A percentile compares a stretch with the other conserved stretches of the same genome.
These are phyloP conservation scores for Collybia nuda DNA, from an alignment of 768 basidiomycete species.

Conservation along the genomic window DNA sequence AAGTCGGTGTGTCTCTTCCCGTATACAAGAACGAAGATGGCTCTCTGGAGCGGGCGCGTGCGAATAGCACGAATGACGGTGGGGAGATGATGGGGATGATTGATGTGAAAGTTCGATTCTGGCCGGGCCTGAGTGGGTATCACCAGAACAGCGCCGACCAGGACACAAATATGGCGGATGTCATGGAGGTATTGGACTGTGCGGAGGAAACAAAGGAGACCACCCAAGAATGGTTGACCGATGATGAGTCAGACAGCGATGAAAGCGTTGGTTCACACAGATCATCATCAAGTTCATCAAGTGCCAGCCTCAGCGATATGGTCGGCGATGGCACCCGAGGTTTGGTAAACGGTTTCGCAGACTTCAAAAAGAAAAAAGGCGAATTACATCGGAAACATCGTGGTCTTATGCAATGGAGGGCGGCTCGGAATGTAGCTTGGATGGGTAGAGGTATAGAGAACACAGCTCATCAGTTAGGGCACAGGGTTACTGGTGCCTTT, in stretches of 20 bases:
- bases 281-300: constrained; percentile 3
- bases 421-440: constrained; percentile 55
- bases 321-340: constrained; percentile 16
- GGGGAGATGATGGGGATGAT: constrained; percentile 27
- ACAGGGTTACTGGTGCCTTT: constrained; percentile 37
- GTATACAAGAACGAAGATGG: constrained; percentile 22
- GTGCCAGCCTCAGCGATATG: constrained; percentile 13
- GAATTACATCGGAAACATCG: constrained; percentile 54
- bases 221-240: constrained; percentile 20
- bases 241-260: constrained; percentile 10
- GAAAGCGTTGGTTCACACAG: not conserved
- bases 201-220: constrained; percentile 33
- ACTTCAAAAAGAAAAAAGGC: constrained; percentile 41
- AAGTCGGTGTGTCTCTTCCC: constrained; percentile 24
- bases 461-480: constrained; percentile 35
- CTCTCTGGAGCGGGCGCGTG: constrained; percentile 22
- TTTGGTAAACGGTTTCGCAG: constrained; percentile 30
- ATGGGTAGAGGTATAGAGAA: constrained; percentile 51
- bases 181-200: constrained; percentile 44
- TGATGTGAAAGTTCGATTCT: constrained; percentile 36
- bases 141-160: constrained; percentile 33
- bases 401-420: constrained; percentile 64
- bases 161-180: constrained; percentile 34
- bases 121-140: constrained; percentile 43
- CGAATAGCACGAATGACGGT: constrained; percentile 23